phyloP scores from a whole-genome alignment of 345 rosid genomes.

The Rhodamnia rubescens region DNA sequence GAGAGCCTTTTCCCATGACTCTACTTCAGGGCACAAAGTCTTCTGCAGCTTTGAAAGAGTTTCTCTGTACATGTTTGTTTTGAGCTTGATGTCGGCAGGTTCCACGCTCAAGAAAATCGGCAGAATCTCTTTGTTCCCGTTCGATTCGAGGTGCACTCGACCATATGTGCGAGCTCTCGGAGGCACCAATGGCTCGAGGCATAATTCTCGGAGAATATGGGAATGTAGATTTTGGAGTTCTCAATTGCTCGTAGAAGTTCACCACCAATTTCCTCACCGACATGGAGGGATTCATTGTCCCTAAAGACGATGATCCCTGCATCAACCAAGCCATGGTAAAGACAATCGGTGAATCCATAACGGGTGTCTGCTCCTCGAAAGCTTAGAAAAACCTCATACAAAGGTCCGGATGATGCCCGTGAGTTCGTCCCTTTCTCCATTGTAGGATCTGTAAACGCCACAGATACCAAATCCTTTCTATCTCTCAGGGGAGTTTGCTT shows the following conservation, averaged over 20 bases:
- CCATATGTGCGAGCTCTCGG: neutral
- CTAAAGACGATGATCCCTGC: neutral
- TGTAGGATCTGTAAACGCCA: neutral
- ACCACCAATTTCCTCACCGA: neutral
- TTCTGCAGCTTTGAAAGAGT: accelerated
- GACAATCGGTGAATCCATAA: neutral
- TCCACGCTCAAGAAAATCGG: neutral
- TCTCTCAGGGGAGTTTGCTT: neutral
- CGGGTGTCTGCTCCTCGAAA: neutral
- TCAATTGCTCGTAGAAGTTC: neutral
- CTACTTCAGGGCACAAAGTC: accelerated
- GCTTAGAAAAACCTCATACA: neutral
- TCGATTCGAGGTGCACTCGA: neutral
- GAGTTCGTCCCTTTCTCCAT: neutral
- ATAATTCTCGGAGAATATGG: neutral
- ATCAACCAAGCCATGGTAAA: neutral
- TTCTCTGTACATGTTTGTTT: neutral
- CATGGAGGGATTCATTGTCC: neutral
- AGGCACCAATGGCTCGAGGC: neutral
- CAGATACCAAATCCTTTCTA: neutral
- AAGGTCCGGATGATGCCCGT: neutral
- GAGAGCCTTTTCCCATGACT: neutral
- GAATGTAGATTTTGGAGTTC: neutral
- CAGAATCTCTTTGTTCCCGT: neutral
- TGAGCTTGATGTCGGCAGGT: neutral